A percentile compares a stretch with the other conserved stretches of the same genome.
Evolutionary conservation across 805 yeast genomes (phyloP).

Genomic region (Kuraishia cidri): DNA sequence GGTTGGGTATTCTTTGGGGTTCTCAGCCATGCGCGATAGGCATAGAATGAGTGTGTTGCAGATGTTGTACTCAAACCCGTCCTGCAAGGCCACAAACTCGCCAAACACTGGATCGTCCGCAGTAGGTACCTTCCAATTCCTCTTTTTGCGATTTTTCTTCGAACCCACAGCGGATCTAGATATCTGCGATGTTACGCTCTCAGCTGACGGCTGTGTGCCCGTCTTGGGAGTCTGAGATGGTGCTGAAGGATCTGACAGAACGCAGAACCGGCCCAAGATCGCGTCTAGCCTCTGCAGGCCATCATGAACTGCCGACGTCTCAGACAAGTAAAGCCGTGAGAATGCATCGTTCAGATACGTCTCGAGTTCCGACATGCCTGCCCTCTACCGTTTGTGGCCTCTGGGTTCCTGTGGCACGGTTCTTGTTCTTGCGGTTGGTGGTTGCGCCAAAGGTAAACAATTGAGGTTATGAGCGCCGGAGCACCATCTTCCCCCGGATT

Average conservation of each 20-base stretch:
- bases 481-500: too few relatives aligned
- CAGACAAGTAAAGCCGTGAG: conserved; percentile 8
- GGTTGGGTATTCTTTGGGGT: conserved; percentile 6
- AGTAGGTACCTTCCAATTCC: conserved; percentile 18
- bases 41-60: conserved; percentile 23
- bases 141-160: conserved; percentile 1
- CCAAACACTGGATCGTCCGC: conserved; percentile 18
- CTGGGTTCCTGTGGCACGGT: background rate
- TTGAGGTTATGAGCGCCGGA: too few relatives aligned
- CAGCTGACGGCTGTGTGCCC: background rate
- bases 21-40: conserved; percentile 10
- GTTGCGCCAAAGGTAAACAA: conserved; percentile 2
- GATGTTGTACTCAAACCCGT: conserved; percentile 42
- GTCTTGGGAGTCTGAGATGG: background rate
- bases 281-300: conserved; percentile 13
- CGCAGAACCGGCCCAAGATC: conserved; percentile 11
- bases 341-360: conserved; percentile 10
- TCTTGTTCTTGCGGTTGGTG: too few relatives aligned
- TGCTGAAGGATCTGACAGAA: conserved; percentile 1
- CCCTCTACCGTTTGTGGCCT: background rate
- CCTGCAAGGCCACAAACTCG: conserved; percentile 38
- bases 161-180: background rate
- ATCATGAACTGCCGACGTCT: conserved; percentile 9
- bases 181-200: too few relatives aligned
- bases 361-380: conserved; percentile 6